phyloP scores from a whole-genome alignment of 2,329 filamentous ascomycete species.

The Talaromyces pinophilus region DNA sequence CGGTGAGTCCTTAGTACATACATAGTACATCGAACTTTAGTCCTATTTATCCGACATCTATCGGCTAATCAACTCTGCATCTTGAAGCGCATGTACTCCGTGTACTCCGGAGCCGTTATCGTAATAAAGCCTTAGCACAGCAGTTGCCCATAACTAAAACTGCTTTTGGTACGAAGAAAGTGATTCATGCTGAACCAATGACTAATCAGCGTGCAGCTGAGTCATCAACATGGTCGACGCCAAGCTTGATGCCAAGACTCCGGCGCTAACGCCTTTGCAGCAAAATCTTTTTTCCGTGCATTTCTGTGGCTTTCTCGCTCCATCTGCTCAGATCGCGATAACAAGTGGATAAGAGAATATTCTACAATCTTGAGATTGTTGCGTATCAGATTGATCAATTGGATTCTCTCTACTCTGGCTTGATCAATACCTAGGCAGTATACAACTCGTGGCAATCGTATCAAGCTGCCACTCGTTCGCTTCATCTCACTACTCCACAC shows the following conservation, averaged over 20 bases:
- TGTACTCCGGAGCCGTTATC: neutral
- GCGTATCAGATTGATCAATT: neutral
- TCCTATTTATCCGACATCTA: conserved; percentile 2
- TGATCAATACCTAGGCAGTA: neutral
- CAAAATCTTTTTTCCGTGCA: conserved; percentile 19
- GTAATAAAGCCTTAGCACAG: neutral
- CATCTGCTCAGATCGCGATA: neutral
- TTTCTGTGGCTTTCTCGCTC: conserved; percentile 6
- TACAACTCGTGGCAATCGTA: neutral
- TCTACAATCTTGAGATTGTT: neutral
- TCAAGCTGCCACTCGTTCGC: neutral
- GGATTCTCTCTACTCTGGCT: neutral
- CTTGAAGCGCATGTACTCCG: neutral
- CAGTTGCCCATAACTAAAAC: neutral
- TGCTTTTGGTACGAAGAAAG: neutral
- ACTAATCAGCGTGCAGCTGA: conserved; percentile 1
- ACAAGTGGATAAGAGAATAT: neutral
- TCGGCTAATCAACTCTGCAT: neutral
- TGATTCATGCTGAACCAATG: neutral
- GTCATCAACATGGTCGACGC: neutral
- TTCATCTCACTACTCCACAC: too few species aligned
- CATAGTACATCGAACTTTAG: neutral
- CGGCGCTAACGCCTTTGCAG: neutral
- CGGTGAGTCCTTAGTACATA: conserved; percentile 1
- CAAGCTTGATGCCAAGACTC: conserved; percentile 9